phyloP scores from a whole-genome alignment of 2,329 filamentous ascomycete genomes.

The Colletotrichum sansevieriae region DNA sequence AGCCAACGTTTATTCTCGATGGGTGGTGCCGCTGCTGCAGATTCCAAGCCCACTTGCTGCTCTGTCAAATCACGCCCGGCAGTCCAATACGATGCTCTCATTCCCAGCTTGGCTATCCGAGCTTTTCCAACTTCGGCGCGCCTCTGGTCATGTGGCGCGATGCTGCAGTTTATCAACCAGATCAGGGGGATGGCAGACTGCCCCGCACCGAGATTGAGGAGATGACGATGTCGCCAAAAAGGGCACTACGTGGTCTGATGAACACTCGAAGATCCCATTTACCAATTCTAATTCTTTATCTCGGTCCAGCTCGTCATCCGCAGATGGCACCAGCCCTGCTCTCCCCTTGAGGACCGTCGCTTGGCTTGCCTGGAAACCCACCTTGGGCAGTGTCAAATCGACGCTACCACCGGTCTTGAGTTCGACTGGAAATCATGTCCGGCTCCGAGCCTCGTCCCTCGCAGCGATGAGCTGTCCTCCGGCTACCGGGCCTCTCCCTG shows the following conservation, averaged over 20 bases:
- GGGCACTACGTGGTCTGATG: slow-evolving; percentile 34
- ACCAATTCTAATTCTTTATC: slow-evolving; percentile 22
- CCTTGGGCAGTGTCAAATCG: slow-evolving; percentile 23
- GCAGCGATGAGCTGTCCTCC: slow-evolving; percentile 37
- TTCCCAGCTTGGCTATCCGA: slow-evolving; percentile 23
- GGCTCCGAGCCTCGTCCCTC: slow-evolving; percentile 34
- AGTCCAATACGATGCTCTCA: slow-evolving; percentile 28
- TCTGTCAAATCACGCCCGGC: slow-evolving; percentile 17
- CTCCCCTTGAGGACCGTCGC: slow-evolving; percentile 13
- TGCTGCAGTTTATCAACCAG: slow-evolving; percentile 34
- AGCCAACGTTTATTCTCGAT: neutral
- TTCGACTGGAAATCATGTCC: slow-evolving; percentile 21
- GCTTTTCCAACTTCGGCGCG: slow-evolving; percentile 14
- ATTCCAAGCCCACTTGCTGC: slow-evolving; percentile 11
- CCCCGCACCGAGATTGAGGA: slow-evolving; percentile 27
- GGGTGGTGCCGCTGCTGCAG: slow-evolving; percentile 22
- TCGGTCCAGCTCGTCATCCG: neutral
- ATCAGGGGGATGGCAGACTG: slow-evolving; percentile 35
- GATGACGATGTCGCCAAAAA: slow-evolving; percentile 36
- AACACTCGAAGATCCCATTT: slow-evolving; percentile 23
- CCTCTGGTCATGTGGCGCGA: slow-evolving; percentile 36
- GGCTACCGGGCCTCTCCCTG: slow-evolving; percentile 36
- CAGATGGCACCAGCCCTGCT: neutral
- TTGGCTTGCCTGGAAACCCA: slow-evolving; percentile 15
- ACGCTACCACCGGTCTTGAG: slow-evolving; percentile 22